Conservation (phyloP, 257 asterid species). For the Scutellaria barbata region DNA sequence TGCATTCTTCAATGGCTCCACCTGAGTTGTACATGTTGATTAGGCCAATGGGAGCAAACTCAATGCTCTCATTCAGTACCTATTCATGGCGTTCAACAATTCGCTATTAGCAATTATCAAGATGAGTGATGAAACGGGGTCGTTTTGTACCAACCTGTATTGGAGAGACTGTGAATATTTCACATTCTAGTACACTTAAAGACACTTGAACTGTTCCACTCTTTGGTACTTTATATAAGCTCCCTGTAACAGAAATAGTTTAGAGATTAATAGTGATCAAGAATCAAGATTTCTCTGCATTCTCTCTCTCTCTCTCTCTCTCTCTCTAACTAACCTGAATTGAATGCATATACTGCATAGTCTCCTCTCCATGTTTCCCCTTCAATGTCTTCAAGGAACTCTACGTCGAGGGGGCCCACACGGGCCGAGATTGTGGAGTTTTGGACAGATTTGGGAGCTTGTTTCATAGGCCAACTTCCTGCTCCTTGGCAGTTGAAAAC, state of each 20-base stretch:
- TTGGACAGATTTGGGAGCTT: constrained; percentile 31
- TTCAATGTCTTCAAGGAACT: constrained; percentile 53
- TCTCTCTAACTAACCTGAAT: constrained; percentile 43
- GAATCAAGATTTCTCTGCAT: not conserved
- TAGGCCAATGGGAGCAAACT: constrained; percentile 60
- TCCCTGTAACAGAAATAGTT: constrained; percentile 36
- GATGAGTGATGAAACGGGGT: not conserved
- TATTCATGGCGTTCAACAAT: not conserved
- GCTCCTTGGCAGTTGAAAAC: constrained; percentile 82
- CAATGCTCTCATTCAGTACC: constrained; percentile 32
- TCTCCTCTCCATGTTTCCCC: constrained; percentile 57
- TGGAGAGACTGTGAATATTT: constrained; percentile 63
- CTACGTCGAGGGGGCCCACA: constrained; percentile 56
- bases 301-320: not conserved
- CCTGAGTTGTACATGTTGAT: constrained; percentile 65
- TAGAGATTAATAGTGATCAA: not conserved
- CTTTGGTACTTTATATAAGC: constrained; percentile 47
- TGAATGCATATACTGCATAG: constrained; percentile 55
- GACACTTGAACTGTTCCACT: constrained; percentile 44
- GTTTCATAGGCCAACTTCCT: constrained; percentile 63
- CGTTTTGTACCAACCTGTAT: constrained; percentile 40
- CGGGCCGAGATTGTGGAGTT: constrained; percentile 36
- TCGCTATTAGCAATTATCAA: not conserved
- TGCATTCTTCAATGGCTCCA: constrained; percentile 52
- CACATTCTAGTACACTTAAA: constrained; percentile 46